phyloP scores from a whole-genome alignment of 495 filamentous ascomycete genomes.

The Penicillium longicatenatum region DNA sequence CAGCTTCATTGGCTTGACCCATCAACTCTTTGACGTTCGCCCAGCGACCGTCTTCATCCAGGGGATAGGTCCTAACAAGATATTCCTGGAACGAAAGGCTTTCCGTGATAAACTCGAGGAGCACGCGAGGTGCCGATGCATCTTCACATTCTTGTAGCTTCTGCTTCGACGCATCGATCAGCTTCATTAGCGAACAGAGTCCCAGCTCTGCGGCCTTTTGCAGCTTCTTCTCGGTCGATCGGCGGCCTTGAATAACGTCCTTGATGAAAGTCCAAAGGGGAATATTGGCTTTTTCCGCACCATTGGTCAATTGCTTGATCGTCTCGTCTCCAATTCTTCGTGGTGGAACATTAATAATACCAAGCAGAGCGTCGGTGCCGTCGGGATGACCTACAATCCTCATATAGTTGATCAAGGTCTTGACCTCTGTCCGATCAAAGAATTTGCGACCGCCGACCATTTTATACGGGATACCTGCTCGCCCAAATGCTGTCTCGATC shows the following conservation, averaged over 20 bases:
- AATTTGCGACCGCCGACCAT: conserved; percentile 95
- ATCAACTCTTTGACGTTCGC: conserved; percentile 90
- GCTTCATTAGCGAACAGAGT: conserved; percentile 58
- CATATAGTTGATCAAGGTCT: conserved; percentile 85
- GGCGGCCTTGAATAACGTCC: conserved; percentile 69
- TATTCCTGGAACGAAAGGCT: conserved; percentile 74
- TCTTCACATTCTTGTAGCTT: conserved; percentile 55
- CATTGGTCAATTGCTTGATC: conserved; percentile 71
- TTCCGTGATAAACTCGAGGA: conserved; percentile 73
- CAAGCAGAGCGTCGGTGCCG: conserved; percentile 84
- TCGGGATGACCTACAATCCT: conserved; percentile 81
- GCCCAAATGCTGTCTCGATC: conserved; percentile 82
- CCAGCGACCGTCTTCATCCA: conserved; percentile 84
- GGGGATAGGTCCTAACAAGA: conserved; percentile 65
- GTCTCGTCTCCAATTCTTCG: conserved; percentile 84
- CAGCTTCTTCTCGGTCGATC: conserved; percentile 66
- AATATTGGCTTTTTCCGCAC: conserved; percentile 63
- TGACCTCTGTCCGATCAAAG: conserved; percentile 91
- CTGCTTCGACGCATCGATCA: conserved; percentile 62
- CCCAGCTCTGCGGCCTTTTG: conserved; percentile 66
- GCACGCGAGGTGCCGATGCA: conserved; percentile 60
- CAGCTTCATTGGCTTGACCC: conserved; percentile 68
- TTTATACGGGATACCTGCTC: conserved; percentile 82
- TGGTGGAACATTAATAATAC: conserved; percentile 83
- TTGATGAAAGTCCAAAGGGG: conserved; percentile 75